Evolutionary conservation across 768 basidiomycete species (phyloP).

Genomic region (Cystofilobasidium bisporidii): DNA sequence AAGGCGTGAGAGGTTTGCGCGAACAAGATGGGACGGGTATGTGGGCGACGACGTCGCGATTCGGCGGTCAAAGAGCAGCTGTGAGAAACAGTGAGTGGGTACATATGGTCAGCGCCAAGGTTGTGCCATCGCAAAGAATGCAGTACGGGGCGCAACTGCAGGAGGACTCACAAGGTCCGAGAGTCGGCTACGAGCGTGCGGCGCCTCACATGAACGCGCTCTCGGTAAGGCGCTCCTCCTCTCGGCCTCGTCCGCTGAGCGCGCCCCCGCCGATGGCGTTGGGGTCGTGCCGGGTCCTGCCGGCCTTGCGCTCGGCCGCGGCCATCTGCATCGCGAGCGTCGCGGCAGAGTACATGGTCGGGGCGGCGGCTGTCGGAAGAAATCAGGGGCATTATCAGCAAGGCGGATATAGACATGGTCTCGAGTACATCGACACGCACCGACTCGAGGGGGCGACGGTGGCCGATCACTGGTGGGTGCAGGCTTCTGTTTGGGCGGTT

Average conservation of each 20-base stretch:
- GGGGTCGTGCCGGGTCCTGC: background rate
- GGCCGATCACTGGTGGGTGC: background rate
- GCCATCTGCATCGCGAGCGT: constrained; percentile 5
- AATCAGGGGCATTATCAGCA: background rate
- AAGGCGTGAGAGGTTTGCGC: too few relatives aligned
- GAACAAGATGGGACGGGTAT: too few relatives aligned
- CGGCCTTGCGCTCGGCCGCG: constrained; percentile 2
- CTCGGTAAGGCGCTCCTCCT: background rate
- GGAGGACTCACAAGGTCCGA: too few relatives aligned
- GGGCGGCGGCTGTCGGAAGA: background rate
- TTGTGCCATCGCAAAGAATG: too few relatives aligned
- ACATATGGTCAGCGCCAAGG: too few relatives aligned
- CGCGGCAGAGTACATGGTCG: background rate
- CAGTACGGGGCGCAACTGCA: too few relatives aligned
- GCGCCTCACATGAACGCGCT: background rate
- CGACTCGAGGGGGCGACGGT: background rate
- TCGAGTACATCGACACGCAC: background rate
- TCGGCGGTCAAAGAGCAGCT: too few relatives aligned
- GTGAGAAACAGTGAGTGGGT: too few relatives aligned
- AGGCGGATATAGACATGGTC: background rate
- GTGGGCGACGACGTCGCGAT: too few relatives aligned
- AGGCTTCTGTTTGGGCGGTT: background rate
- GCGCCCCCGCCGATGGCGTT: background rate
- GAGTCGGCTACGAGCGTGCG: too few relatives aligned
- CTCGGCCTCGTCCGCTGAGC: background rate